Base-by-base conservation (phyloP, 306 rosid species). In the Coriaria nepalensis region DNA sequence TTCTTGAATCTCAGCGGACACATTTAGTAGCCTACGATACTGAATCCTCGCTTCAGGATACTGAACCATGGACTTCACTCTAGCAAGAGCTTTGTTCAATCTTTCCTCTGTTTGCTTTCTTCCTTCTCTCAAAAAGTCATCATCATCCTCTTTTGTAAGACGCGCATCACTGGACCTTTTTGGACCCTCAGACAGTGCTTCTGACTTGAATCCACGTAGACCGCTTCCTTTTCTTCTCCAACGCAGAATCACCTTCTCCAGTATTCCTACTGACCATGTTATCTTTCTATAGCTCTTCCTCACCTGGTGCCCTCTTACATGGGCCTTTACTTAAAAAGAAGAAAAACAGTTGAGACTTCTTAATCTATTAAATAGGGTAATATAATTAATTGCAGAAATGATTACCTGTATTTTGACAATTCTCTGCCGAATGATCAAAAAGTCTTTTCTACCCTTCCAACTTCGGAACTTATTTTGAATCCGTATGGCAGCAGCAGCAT, bases 21-120 rank as follows among this genome's bases (percentile, higher is more conserved):
- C 86, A 57, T 77, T 87, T 70, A 82, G 59, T 47, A 86, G 73
- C 61, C 94, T 76, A 62, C 65, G 73, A 57, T 86, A 86, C 57
- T 86, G 96, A 66, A 74, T 82, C 65, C 96, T 79, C 33, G 94
- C 96, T 59, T 86, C 96, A 5, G 90, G 96, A 71, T 86, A 77
- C 57, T 66, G 94, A 65, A 64, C 82, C 96, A 87, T 87, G 49
- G 96, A 82, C 79, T 82, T 82, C 62, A 86, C 96, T 59, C 96
- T 74, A 33, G 82, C 78, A 41, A 87, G 84, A 7, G 96, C 96
- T 68, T 77, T 82, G 63, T 87, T 78, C 75, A 75, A 47, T 73
- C 96, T 73, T 53, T 77, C 66, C 72, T 82, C 96, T 4, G 82
- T 77, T 67, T 87, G 94, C 69, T 77, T 86, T 61, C 84, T 74